phyloP scores from a whole-genome alignment of 2,329 filamentous ascomycete genomes.

The Emericellopsis cladophorae region DNA sequence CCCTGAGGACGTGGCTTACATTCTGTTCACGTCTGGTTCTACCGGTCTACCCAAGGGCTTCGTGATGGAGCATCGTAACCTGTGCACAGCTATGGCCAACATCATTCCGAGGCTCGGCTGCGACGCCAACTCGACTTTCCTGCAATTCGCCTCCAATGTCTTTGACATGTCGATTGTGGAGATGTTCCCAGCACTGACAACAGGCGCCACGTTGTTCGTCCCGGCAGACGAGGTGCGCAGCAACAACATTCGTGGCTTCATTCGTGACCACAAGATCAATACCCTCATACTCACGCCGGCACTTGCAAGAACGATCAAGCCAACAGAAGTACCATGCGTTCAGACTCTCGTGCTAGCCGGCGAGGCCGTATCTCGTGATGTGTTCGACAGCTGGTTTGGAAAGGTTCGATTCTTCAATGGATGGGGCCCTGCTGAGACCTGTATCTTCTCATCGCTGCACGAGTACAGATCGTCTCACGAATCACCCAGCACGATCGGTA shows the following conservation, averaged over 20 bases:
- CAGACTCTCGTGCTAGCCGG: constrained; percentile 3
- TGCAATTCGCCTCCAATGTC: constrained; percentile 1
- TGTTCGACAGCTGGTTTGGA: constrained; percentile 4
- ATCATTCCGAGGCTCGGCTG: neutral
- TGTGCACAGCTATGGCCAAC: neutral
- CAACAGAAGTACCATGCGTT: neutral
- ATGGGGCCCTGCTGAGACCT: constrained; percentile 4
- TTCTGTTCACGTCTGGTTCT: constrained; percentile 8
- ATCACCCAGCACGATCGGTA: constrained; percentile 1
- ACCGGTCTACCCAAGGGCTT: constrained; percentile 10
- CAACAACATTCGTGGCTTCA: constrained; percentile 16
- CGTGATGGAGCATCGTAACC: constrained; percentile 6
- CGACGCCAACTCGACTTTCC: neutral
- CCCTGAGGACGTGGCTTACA: constrained; percentile 7
- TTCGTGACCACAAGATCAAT: constrained; percentile 7
- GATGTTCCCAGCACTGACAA: constrained; percentile 6
- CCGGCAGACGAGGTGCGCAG: constrained; percentile 24
- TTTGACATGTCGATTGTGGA: constrained; percentile 8
- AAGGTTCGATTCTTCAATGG: constrained; percentile 3
- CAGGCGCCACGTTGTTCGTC: constrained; percentile 17
- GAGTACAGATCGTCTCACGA: constrained; percentile 1
- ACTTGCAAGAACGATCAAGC: neutral
- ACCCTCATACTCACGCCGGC: constrained; percentile 7
- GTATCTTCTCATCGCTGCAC: constrained; percentile 3
- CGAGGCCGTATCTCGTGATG: constrained; percentile 4